Percentiles rank a stretch among this genome's conserved stretches.
phyloP scores from a whole-genome alignment of 139 green algal genomes.

The Astrephomene gubernaculifera region DNA sequence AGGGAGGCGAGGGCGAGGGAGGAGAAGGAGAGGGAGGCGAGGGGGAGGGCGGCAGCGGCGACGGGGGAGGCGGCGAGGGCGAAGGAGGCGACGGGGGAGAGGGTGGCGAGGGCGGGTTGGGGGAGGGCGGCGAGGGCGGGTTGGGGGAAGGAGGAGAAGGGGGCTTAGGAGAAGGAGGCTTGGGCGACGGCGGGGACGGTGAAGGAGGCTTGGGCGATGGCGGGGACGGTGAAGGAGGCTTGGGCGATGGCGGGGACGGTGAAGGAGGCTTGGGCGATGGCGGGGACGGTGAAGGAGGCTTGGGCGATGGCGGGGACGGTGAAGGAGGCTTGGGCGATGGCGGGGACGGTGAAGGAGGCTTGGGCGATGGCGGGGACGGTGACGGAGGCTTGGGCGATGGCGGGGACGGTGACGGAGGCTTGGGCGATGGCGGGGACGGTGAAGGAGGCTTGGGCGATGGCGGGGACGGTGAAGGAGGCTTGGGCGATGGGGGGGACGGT shows the following conservation, averaged over 20 bases:
- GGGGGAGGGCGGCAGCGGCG: background rate
- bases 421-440: too few species aligned
- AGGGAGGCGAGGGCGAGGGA: background rate
- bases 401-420: too few species aligned
- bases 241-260: slow-evolving; percentile 37
- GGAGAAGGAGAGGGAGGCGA: background rate
- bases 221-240: slow-evolving; percentile 58
- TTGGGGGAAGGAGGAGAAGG: background rate
- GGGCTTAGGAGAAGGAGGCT: background rate
- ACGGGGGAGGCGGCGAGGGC: background rate
- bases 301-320: too few species aligned
- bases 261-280: too few species aligned
- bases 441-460: too few species aligned
- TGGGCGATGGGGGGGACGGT: too few species aligned
- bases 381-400: too few species aligned
- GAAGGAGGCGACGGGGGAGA: background rate
- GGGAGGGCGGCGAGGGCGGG: background rate
- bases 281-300: too few species aligned
- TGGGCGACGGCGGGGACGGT: background rate
- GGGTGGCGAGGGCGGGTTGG: background rate
- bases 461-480: too few species aligned
- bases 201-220: slow-evolving; percentile 20
- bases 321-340: too few species aligned
- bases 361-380: too few species aligned
- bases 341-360: too few species aligned